These are phyloP conservation scores for Cyclocybe cylindracea DNA, from an alignment of 768 basidiomycete species.

Conservation along the genomic window DNA sequence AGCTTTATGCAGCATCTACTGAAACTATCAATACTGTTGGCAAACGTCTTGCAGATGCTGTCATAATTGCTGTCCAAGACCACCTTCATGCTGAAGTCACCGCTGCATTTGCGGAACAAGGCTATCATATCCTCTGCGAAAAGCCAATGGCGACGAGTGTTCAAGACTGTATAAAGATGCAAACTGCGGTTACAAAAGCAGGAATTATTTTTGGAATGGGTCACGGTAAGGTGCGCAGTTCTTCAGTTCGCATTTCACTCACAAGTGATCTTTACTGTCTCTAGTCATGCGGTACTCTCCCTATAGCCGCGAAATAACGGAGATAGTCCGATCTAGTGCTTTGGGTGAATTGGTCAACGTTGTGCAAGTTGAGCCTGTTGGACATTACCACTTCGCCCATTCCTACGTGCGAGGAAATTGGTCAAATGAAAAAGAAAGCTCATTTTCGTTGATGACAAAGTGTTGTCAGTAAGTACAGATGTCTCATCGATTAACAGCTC, in stretches of 20 bases:
- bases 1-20: slow-evolving; percentile 66
- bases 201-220: slow-evolving; percentile 84
- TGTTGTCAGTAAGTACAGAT: slow-evolving; percentile 73
- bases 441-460: slow-evolving; percentile 87
- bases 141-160: slow-evolving; percentile 87
- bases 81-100: slow-evolving; percentile 75
- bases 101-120: slow-evolving; percentile 73
- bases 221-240: slow-evolving; percentile 56
- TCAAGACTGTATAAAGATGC: slow-evolving; percentile 75
- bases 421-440: slow-evolving; percentile 66
- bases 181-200: slow-evolving; percentile 65
- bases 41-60: slow-evolving; percentile 77
- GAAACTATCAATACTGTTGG: slow-evolving; percentile 66
- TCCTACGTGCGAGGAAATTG: slow-evolving; percentile 87
- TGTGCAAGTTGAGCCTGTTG: slow-evolving; percentile 85
- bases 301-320: slow-evolving; percentile 70
- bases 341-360: slow-evolving; percentile 82
- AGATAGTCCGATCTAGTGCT: slow-evolving; percentile 66
- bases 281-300: slow-evolving; percentile 87
- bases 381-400: slow-evolving; percentile 88
- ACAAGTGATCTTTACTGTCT: background rate
- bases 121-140: slow-evolving; percentile 90
- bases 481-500: background rate
- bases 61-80: slow-evolving; percentile 82
- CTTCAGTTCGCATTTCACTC: background rate